Base-by-base conservation (phyloP, 2,329 filamentous ascomycete genomes). In the Verticillium zaregamsianum region DNA sequence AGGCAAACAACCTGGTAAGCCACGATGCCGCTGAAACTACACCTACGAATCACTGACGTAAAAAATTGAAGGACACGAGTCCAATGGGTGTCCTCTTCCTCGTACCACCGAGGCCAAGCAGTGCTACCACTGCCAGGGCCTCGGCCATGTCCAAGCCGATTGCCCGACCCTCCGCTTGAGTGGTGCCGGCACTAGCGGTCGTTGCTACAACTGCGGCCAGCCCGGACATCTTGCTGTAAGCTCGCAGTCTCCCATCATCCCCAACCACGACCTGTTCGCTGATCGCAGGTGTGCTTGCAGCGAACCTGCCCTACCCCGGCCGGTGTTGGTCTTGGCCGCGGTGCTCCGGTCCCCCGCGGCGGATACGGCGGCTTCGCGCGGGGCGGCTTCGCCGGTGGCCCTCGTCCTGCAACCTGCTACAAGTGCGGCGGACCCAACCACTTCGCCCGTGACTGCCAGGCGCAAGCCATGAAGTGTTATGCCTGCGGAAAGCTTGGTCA, bases 61-160 rank as follows among this genome's bases (percentile, higher is more conserved):
- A 5, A 25, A 6, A n/a, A 3, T 32, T 32, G 68, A 72, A 87
- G 90, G 92, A 76, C 95, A 99, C 80, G 95, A 99, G 83, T 98
- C 94, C 68, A 98, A 96, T 82, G 91, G 90, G 77, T 99, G 95
- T 86, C 95, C 95, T 71, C 89, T 94, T 74, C 95, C 95, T 73
- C 90, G 95, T 78, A 97, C 94, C 65, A 97, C 95, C 67, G 95
- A 99, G 82, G 93, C 93, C 59, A 99, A 99, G 88, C 95, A 99
- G 85, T 99, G 95, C 87, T 99, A 99, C 79, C 95, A 98, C 82
- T 99, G 95, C 85, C 95, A 98, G 83, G 95, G 95, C 63, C 87
- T 98, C 65, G 95, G 95, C 68, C 95, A 99, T 76, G 95, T 99
- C 72, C 95, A 99, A 83, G 95, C 95, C 69, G 95, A 99, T 79